phyloP scores from a whole-genome alignment of 106 monocot species.

The Amphibolis antarctica region DNA sequence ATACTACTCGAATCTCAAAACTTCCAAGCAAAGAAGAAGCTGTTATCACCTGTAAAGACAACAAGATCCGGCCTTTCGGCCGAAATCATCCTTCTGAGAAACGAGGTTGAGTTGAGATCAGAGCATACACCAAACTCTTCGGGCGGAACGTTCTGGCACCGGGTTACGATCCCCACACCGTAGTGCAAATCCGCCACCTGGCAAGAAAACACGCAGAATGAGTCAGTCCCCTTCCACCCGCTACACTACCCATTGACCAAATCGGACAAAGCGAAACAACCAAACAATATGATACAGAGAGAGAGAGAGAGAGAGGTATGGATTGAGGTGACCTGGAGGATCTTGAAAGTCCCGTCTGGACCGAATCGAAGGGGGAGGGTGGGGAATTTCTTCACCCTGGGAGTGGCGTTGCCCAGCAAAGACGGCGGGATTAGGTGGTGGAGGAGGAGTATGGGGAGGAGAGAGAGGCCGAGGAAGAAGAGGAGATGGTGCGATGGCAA shows the following conservation, averaged over 20 bases:
- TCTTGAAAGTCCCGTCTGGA: constrained; percentile 76
- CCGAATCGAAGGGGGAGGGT: constrained; percentile 77
- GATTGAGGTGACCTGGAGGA: constrained; percentile 46
- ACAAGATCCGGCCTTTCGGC: constrained; percentile 74
- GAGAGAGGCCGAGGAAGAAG: not conserved
- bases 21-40: too few relatives aligned
- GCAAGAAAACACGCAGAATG: not conserved
- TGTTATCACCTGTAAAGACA: constrained; percentile 56
- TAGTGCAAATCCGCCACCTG: constrained; percentile 91
- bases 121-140: constrained; percentile 35
- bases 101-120: constrained; percentile 70
- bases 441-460: constrained; percentile 10
- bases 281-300: too few relatives aligned
- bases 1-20: not conserved
- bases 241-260: not conserved
- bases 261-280: too few relatives aligned
- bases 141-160: constrained; percentile 50
- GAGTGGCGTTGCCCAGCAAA: constrained; percentile 8
- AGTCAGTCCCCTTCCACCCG: not conserved
- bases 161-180: constrained; percentile 47
- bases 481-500: too few relatives aligned
- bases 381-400: constrained; percentile 36
- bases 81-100: constrained; percentile 48
- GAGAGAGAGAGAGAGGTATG: not conserved
- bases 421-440: not conserved